Base-by-base conservation (phyloP, 331 rosid genomes). In the Erythrophleum ivorense region DNA sequence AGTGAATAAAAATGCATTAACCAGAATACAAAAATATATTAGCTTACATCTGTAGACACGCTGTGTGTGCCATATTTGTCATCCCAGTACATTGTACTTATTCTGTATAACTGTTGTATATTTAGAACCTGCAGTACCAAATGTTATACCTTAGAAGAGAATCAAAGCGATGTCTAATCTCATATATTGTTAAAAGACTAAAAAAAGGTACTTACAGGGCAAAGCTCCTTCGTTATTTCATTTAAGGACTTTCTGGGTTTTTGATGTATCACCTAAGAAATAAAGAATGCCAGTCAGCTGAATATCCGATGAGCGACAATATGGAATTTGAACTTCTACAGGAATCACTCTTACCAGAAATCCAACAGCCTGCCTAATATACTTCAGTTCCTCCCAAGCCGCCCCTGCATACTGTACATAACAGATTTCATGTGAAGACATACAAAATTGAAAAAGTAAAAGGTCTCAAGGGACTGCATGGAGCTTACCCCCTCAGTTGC, bases 1-100 rank as follows among this genome's bases (percentile, higher is more conserved):
- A 52, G 80, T 66, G 15, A 14, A 9, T 63, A 67, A 14, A 85
- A 29, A 46, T 71, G 73, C 18, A 65, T 46, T 40, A 38, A 73
- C 41, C 16, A 68, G 60, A 52, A 52, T 16, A 67, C 36, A 33
- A 40, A 77, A 84, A 54, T 52, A 82, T 38, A 81, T 7, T 78
- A 68, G 89, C 95, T 83, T 90, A 95, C 98, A 21, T 93, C 98
- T n/a, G 98, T 80, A 83, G 98, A 93, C 60, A 95, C 98, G 15
- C 97, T 95, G 81, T 95, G 98, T 8, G 98, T 95, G 50, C 98
- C 98, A n/a, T 93, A 95, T 82, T 95, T 95, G 87, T 95, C 98
- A 80, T 95, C 98, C 98, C 98, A 95, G 85, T 95, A 95, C 98
- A 95, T 95, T 70, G 98, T 95, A 88, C 98, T 93, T 85, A 95